Base-by-base conservation (phyloP, 371 early-diverging fungal species). In the Saksenaea vasiformis region DNA sequence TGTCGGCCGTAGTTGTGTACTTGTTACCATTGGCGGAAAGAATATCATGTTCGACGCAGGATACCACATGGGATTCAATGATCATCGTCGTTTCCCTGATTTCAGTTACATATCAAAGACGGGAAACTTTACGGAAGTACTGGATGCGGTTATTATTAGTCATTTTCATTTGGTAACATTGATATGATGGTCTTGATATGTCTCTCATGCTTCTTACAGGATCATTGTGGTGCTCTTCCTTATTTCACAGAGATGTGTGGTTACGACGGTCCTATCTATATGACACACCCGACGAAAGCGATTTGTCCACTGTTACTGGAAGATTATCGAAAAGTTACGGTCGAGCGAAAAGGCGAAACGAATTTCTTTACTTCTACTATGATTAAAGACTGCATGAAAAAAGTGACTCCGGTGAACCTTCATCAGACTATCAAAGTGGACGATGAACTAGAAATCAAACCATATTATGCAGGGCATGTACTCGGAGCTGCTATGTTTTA, bases 401-500 rank as follows among this genome's bases (percentile, higher is more conserved):
- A 95, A 66, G 94, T 99, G 17, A 91, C 88, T 1, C 87, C 96
- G 9, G 85, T 99, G 54, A 88, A 92, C 54, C 78, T 97, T 28
- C 94, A 97, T 73, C 93, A 98, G 68, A 93, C 92, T 0, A 80
- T 95, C 60, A 81, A 85, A 64, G 90, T 95, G 4, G 93, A 91
- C 66, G 89, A 90, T 31, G 90, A 93, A 41, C 76, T 95, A 10
- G 92, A 93, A 69, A 89, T 98, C 39, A 91, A 89, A 38, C 91
- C 96, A 1, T 98, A 95, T 70, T 98, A 98, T 78, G 99, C 99
- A 3, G 99, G 99, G 0, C 99, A 98, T 71, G 99, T 98, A 10
- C 83, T 98, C n/a, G 99, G 99, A 2, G 99, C 99, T 0, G 98
- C 94, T 31, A 98, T 98, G 98, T 93, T 97, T 66, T 91, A 96